Base-by-base conservation (phyloP, 108 stramenopile genomes). In the Cyclotella distinguenda region DNA sequence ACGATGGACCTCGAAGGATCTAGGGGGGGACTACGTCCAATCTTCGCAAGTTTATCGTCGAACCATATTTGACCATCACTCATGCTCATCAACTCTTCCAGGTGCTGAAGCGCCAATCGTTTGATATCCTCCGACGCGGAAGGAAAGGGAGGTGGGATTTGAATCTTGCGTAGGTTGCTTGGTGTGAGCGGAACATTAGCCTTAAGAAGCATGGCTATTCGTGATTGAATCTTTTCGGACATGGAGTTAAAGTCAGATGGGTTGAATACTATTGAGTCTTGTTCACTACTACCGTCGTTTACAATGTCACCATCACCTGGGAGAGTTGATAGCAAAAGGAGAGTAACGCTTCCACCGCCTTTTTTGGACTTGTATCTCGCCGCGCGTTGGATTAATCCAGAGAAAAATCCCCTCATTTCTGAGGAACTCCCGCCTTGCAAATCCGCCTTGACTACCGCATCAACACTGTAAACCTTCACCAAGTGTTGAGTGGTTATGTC, bases 81-180 rank as follows among this genome's bases (percentile, higher is more conserved):
- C 94, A 95, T 95, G 47, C 87, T 89, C 36, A 95, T 95, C 50
- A 95, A 60, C 54, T 95, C 94, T 64, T 95, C 94, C 6, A 90
- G 79, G 58, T 91, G 90, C 58, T 91, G 89, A 18, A 90, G 60
- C n/a, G 74, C 87, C 9, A 91, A 49, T n/a, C 84, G 79, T 42
- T 88, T 78, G 45, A 55, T 59, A 35, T 84, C 77, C 77, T 91
- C 94, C 10, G 60, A 42, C 10, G 43, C 79, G 3, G 83, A 81
- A 2, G 82, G 73, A 19, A 32, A 35, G 21, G 94, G 94, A 11
- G 89, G 50, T 18, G 94, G 94, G 27, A 95, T 87, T 46, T 89
- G 71, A 28, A 95, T 87, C 66, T 91, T 95, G 27, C 81, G 66
- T 51, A 95, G 52, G 61, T 81, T 90, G n/a, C 62, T 75, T 6